A percentile compares a stretch with the other conserved stretches of the same genome.
Conservation (phyloP, 1,284 basidiomycete genomes). For the Ganoderma leucocontextum region DNA sequence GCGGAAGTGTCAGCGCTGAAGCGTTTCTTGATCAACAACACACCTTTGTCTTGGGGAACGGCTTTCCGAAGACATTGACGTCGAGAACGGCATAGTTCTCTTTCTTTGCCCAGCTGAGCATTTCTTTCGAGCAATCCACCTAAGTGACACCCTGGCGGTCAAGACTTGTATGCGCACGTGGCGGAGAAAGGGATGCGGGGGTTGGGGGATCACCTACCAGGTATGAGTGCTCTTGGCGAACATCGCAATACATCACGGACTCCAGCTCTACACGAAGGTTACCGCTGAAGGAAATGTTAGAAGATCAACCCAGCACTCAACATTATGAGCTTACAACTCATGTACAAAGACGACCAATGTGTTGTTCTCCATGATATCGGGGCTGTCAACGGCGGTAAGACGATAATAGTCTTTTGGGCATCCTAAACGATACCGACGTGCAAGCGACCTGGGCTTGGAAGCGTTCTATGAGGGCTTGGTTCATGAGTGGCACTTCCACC, state of each 20-base stretch:
- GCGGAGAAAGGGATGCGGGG: no score
- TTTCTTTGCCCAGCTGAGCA: constrained; percentile 80
- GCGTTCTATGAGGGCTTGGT: constrained; percentile 66
- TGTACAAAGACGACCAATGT: constrained; percentile 87
- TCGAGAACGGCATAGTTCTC: constrained; percentile 84
- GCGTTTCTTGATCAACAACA: constrained; percentile 2
- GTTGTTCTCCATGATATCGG: constrained; percentile 72
- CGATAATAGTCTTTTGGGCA: constrained; percentile 5
- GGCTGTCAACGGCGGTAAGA: constrained; percentile 47
- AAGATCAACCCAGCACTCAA: background rate
- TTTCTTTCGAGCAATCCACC: constrained; percentile 86
- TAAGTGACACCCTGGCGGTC: constrained; percentile 42
- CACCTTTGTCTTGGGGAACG: constrained; percentile 54
- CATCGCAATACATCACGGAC: constrained; percentile 75
- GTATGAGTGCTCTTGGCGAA: constrained; percentile 83
- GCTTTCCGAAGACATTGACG: constrained; percentile 84
- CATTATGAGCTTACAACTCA: constrained; percentile 78
- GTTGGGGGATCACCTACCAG: constrained; percentile 55
- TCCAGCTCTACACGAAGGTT: constrained; percentile 85
- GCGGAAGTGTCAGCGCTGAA: constrained; percentile 5
- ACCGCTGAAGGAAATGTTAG: constrained; percentile 60
- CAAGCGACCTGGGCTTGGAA: constrained; percentile 86
- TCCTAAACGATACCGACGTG: constrained; percentile 63
- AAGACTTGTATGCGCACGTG: background rate
- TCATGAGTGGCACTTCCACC: constrained; percentile 82